Evolutionary conservation across 2,329 filamentous ascomycete species (phyloP).

Genomic region (Diaporthe sp.): DNA sequence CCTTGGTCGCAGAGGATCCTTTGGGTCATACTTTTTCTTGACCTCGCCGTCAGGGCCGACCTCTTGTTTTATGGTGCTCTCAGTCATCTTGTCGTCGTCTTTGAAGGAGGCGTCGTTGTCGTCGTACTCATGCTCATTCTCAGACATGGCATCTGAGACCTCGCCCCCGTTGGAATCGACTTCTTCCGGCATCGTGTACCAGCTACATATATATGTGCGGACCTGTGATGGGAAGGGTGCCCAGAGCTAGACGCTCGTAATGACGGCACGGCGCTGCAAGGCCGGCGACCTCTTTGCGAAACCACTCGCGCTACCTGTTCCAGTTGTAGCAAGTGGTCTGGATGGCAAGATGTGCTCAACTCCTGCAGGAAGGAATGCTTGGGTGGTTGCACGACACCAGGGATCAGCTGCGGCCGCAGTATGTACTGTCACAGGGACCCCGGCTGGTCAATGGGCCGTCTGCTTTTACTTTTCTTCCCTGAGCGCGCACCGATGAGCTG

Average conservation of each 20-base stretch:
- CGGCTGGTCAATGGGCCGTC: slow-evolving; percentile 32
- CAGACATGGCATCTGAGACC: slow-evolving; percentile 71
- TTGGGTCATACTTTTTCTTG: slow-evolving; percentile 83
- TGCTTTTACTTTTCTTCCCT: slow-evolving; percentile 37
- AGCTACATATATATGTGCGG: slow-evolving; percentile 62
- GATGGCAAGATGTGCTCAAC: slow-evolving; percentile 37
- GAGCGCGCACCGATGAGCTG: slow-evolving; percentile 34
- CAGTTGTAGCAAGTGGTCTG: slow-evolving; percentile 40
- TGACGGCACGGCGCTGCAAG: slow-evolving; percentile 52
- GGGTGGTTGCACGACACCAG: slow-evolving; percentile 47
- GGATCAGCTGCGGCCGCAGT: slow-evolving; percentile 48
- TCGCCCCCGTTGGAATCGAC: slow-evolving; percentile 67
- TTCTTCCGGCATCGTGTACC: slow-evolving; percentile 69
- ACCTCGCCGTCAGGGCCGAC: slow-evolving; percentile 63
- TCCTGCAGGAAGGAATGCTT: slow-evolving; percentile 49
- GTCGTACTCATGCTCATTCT: slow-evolving; percentile 71
- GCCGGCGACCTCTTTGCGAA: slow-evolving; percentile 44
- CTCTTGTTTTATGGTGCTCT: slow-evolving; percentile 59
- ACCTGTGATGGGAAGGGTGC: slow-evolving; percentile 30
- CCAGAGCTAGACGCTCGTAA: slow-evolving; percentile 43
- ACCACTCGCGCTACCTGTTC: slow-evolving; percentile 41
- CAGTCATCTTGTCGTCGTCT: slow-evolving; percentile 68
- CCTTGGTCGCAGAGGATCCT: slow-evolving; percentile 89
- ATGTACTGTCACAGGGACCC: slow-evolving; percentile 44
- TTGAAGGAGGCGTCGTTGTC: slow-evolving; percentile 59